Evolutionary conservation across 108 stramenopile species (phyloP).

Genomic region (Conticribra weissflogii): DNA sequence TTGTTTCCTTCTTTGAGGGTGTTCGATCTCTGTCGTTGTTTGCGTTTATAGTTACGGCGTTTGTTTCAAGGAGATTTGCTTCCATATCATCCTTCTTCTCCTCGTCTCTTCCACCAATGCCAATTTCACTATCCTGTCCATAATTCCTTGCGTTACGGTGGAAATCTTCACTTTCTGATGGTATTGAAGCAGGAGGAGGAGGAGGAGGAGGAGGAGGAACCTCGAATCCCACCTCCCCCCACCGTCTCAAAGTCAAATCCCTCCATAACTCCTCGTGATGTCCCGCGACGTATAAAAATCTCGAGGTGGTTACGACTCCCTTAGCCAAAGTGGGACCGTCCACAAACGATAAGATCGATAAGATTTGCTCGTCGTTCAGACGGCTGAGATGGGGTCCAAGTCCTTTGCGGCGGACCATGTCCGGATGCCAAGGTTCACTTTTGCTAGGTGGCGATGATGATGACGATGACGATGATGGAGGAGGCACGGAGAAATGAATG

Average conservation of each 20-base stretch:
- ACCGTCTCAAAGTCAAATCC: slow-evolving; percentile 69
- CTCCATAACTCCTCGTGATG: slow-evolving; percentile 89
- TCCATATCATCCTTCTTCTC: slow-evolving; percentile 17
- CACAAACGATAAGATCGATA: slow-evolving; percentile 60
- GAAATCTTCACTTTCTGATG: too few relatives aligned
- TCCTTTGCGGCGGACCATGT: slow-evolving; percentile 29
- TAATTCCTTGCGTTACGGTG: too few relatives aligned
- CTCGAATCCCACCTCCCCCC: slow-evolving; percentile 37
- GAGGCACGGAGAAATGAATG: slow-evolving; percentile 51
- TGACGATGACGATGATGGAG: background rate
- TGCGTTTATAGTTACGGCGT: background rate
- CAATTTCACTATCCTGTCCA: too few relatives aligned
- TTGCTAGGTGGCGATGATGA: background rate
- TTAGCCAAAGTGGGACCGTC: slow-evolving; percentile 51
- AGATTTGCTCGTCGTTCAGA: slow-evolving; percentile 61
- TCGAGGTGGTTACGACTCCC: slow-evolving; percentile 48
- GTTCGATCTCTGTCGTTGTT: background rate
- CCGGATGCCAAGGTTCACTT: slow-evolving; percentile 8
- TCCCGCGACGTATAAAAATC: slow-evolving; percentile 77
- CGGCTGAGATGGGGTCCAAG: slow-evolving; percentile 18
- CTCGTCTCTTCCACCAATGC: too few relatives aligned
- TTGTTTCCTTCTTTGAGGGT: too few relatives aligned
- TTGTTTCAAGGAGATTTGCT: slow-evolving; percentile 3
- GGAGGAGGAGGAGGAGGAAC: slow-evolving; percentile 35
- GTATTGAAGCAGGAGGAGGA: too few relatives aligned